Evolutionary conservation across 2,329 filamentous ascomycete species (phyloP).

Genomic region (Aspergillus aculeatinus): DNA sequence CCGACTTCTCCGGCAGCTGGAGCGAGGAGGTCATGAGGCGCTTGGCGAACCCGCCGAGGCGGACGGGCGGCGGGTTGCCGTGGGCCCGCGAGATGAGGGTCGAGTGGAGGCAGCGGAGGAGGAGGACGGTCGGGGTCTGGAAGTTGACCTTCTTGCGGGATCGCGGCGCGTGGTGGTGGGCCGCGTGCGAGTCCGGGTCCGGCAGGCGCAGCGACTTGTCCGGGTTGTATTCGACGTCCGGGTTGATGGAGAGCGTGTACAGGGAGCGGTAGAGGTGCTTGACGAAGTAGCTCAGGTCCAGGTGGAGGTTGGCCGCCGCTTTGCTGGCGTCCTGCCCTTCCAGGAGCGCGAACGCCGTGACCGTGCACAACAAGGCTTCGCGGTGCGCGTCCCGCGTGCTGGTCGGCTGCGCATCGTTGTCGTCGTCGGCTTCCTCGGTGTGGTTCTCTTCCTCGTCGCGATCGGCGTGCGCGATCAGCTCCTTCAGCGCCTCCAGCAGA

Average conservation of each 20-base stretch:
- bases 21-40: slow-evolving; percentile 79
- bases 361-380: slow-evolving; percentile 88
- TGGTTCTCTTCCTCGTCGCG: slow-evolving; percentile 46
- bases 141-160: slow-evolving; percentile 78
- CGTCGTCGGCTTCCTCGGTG: slow-evolving; percentile 40
- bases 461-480: slow-evolving; percentile 77
- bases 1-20: slow-evolving; percentile 87
- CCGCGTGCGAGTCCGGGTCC: slow-evolving; percentile 57
- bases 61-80: slow-evolving; percentile 73
- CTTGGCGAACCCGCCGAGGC: slow-evolving; percentile 90
- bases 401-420: slow-evolving; percentile 36
- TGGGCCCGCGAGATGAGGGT: slow-evolving; percentile 75
- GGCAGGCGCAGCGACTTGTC: slow-evolving; percentile 69
- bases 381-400: slow-evolving; percentile 71
- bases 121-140: slow-evolving; percentile 88
- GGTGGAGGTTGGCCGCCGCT: slow-evolving; percentile 74
- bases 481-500: slow-evolving; percentile 87
- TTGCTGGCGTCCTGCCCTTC: slow-evolving; percentile 91
- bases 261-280: slow-evolving; percentile 88
- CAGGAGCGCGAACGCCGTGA: slow-evolving; percentile 93
- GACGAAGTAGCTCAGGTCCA: slow-evolving; percentile 94
- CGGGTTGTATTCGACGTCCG: slow-evolving; percentile 79
- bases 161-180: slow-evolving; percentile 36
- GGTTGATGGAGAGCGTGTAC: slow-evolving; percentile 72
- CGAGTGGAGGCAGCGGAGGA: slow-evolving; percentile 80